These are phyloP conservation scores for Fusarium robinianum DNA, from an alignment of 2,329 filamentous ascomycete genomes.

Conservation along the genomic window DNA sequence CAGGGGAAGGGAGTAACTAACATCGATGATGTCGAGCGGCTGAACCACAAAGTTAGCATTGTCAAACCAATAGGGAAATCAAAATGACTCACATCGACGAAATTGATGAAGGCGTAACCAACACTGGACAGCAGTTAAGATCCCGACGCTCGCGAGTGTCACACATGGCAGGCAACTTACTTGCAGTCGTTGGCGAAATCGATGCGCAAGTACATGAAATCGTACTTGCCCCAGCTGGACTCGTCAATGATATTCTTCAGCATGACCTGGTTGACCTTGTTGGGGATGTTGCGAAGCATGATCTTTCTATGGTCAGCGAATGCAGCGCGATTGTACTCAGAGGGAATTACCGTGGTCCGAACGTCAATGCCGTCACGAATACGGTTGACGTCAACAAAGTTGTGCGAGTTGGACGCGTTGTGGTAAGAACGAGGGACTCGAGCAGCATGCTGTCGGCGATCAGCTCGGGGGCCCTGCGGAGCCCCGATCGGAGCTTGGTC, in stretches of 20 bases:
- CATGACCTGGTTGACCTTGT: constrained; percentile 78
- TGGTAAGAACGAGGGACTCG: constrained; percentile 53
- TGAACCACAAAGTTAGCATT: constrained; percentile 48
- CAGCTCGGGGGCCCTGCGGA: constrained; percentile 43
- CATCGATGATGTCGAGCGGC: constrained; percentile 74
- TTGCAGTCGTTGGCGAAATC: constrained; percentile 85
- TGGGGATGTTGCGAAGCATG: constrained; percentile 94
- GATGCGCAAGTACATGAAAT: constrained; percentile 94
- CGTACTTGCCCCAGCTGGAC: constrained; percentile 80
- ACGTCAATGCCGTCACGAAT: constrained; percentile 71
- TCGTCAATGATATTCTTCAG: constrained; percentile 80
- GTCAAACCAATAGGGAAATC: neutral
- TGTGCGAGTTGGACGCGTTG: constrained; percentile 58
- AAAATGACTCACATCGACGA: constrained; percentile 67
- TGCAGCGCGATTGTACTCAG: neutral
- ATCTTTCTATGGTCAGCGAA: constrained; percentile 58
- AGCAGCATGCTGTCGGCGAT: constrained; percentile 56
- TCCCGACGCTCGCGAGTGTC: neutral
- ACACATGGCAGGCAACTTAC: constrained; percentile 51
- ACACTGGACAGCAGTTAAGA: constrained; percentile 62
- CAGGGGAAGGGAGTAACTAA: too few species aligned
- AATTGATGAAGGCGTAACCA: constrained; percentile 97
- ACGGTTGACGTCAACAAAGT: constrained; percentile 64
- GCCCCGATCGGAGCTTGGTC: too few species aligned
- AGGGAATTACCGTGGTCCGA: constrained; percentile 66